Conservation (phyloP, 345 rosid species). For the Raphanus raphanistrum region DNA sequence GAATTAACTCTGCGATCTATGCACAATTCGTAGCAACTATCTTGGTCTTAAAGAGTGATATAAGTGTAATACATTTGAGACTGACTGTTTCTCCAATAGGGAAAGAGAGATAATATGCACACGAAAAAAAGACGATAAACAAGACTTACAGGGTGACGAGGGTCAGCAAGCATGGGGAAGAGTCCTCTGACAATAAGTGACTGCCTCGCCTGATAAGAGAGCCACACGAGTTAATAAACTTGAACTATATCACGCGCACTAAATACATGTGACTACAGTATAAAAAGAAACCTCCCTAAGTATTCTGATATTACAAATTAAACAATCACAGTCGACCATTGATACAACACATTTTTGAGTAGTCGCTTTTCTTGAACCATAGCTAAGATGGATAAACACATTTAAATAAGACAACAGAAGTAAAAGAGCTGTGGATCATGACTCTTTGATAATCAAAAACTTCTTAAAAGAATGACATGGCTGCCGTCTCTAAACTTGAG, state of each 20-base stretch:
- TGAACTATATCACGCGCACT: constrained; percentile 5
- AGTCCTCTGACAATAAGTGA: constrained; percentile 86
- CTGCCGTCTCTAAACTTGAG: neutral
- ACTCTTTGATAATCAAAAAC: neutral
- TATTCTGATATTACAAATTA: neutral
- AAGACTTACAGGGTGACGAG: constrained; percentile 75
- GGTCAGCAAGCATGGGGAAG: constrained; percentile 94
- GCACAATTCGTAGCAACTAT: neutral
- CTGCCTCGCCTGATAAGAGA: constrained; percentile 72
- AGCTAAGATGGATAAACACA: neutral
- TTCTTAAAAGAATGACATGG: neutral
- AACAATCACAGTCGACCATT: neutral
- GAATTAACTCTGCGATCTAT: neutral
- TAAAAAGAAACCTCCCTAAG: neutral
- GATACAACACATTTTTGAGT: neutral
- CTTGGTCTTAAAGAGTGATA: neutral
- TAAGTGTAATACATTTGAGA: neutral
- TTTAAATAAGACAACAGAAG: neutral
- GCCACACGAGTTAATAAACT: constrained; percentile 15
- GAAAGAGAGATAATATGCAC: neutral
- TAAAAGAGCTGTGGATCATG: neutral
- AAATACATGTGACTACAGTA: constrained; percentile 7
- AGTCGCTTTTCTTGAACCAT: neutral
- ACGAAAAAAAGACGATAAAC: neutral
- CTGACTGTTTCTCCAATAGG: neutral